These are phyloP conservation scores for Trichophyton verrucosum DNA, from an alignment of 2,329 filamentous ascomycete genomes.

Conservation along the genomic window DNA sequence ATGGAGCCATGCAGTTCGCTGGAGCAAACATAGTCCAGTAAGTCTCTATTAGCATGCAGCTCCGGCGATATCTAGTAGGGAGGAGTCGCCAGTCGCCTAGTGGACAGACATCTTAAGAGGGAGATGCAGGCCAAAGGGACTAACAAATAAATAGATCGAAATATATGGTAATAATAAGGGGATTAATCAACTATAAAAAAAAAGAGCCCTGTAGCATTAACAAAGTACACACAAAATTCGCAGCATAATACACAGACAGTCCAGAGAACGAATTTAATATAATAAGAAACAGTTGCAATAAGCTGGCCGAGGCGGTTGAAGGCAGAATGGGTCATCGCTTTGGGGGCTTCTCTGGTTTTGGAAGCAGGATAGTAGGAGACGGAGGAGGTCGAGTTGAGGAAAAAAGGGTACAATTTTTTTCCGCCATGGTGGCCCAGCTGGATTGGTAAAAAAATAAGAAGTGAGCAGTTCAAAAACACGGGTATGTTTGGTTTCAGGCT, in stretches of 20 bases:
- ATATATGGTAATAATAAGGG: not conserved
- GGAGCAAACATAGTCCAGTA: too few species aligned
- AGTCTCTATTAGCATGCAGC: not conserved
- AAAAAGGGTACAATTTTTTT: not conserved
- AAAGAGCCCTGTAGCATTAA: not conserved
- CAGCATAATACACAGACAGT: not conserved
- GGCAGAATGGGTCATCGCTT: not conserved
- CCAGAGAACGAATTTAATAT: not conserved
- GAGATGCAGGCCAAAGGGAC: not conserved
- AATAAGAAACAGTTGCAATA: not conserved
- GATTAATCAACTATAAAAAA: not conserved
- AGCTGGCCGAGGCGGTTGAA: slow-evolving; percentile 8
- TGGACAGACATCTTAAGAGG: not conserved
- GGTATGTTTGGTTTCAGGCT: not conserved
- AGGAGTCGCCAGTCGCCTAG: not conserved
- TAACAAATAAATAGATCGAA: not conserved
- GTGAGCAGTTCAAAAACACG: not conserved
- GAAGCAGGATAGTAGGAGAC: not conserved
- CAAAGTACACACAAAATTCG: not conserved
- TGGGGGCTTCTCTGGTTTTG: not conserved
- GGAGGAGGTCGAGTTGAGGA: not conserved
- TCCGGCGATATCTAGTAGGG: not conserved
- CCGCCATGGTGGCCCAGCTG: not conserved
- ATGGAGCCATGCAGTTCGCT: too few species aligned
- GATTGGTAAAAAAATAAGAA: not conserved